Evolutionary conservation across 208 protist species (phyloP), one percentile per base, ranked within the genome.

Genomic region (Trypanosoma mega): DNA sequence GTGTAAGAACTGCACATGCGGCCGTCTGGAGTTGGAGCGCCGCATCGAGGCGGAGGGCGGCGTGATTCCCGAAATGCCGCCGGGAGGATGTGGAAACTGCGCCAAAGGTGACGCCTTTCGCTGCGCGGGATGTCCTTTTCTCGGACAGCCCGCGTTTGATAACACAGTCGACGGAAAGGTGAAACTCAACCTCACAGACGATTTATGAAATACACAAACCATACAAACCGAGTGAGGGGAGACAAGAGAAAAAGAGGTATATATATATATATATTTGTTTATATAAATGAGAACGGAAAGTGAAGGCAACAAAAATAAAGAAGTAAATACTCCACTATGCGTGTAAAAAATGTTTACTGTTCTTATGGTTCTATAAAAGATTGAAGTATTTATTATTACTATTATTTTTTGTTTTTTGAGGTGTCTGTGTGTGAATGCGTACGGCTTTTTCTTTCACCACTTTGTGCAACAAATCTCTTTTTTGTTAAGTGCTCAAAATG

Each of bases 1-100:
- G 16, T 94, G 87, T 72, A 94, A 94, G 63, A 94, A 89, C 73
- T 94, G 87, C 60, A 82, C 87, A 16, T 94, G 87, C 69, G 87
- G 87, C 34, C 78, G 87, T 16, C 82, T 80, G 1, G 79, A 90
- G 73, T 72, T 92, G 50, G 83, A 93, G 79, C 64, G 56, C 7
- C 48, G 59, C 30, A 49, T 82, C 7, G 72, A 79, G 63, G 74
- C 77, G 27, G 64, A 76, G 45, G 80, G 78, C 9, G 78, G 80
- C 57, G 34, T 78, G 4, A 43, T 61, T 11, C 54, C 64, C 18
- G 27, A 73, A 50, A 78, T 85, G 71, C 87, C 87, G 2, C 14
- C 77, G 5, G 87, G 87, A 53, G 87, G 90, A 9, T 96, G 90
- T 26, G 91, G 91, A 31, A 93, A 89, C 72, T 96, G 91, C 66